Conservation (phyloP, 306 rosid genomes). For the Prunus armeniaca region DNA sequence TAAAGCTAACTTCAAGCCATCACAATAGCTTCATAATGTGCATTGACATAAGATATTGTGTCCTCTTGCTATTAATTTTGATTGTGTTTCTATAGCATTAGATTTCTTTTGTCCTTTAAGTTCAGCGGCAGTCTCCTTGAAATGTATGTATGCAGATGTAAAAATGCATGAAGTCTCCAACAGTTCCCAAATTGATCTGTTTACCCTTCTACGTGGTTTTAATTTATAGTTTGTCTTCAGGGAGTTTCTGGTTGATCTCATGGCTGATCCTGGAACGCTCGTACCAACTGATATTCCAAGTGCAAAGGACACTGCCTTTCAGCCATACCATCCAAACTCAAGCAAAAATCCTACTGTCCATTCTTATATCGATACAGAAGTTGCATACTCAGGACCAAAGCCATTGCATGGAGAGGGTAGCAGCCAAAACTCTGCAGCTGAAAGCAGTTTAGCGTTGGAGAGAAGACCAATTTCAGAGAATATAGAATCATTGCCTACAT, state of each 20-base stretch:
- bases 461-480: slow-evolving; percentile 51
- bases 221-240: slow-evolving; percentile 52
- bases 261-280: slow-evolving; percentile 98
- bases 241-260: slow-evolving; percentile 98
- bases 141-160: background rate
- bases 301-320: slow-evolving; percentile 51
- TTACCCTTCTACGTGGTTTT: slow-evolving; percentile 22
- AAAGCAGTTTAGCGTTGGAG: slow-evolving; percentile 41
- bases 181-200: slow-evolving; percentile 4
- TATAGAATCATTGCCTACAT: slow-evolving; percentile 41
- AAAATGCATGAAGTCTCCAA: background rate
- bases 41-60: background rate
- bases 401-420: slow-evolving; percentile 72
- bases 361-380: slow-evolving; percentile 46
- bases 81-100: background rate
- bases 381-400: slow-evolving; percentile 47
- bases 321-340: slow-evolving; percentile 55
- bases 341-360: slow-evolving; percentile 42
- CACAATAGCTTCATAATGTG: background rate
- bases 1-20: background rate
- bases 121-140: background rate
- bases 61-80: background rate
- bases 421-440: slow-evolving; percentile 48
- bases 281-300: slow-evolving; percentile 78
- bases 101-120: background rate